A percentile compares a stretch with the other conserved stretches of the same genome.
These are phyloP conservation scores for Microbotryum violaceum DNA, from an alignment of 1,284 basidiomycete species.

Conservation along the genomic window DNA sequence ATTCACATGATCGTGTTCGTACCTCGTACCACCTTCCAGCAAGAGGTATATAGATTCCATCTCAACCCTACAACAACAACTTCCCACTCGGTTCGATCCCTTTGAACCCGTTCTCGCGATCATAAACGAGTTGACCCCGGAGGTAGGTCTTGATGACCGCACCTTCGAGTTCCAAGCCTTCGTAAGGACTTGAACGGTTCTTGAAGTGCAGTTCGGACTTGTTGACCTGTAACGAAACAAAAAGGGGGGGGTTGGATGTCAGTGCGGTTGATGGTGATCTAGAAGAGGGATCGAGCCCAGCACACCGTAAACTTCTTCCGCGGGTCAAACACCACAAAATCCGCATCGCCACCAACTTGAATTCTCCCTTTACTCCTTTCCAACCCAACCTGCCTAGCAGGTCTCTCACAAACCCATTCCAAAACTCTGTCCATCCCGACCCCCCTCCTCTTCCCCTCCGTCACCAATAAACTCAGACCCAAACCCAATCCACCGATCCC, in stretches of 20 bases:
- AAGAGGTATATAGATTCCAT: too few relatives aligned
- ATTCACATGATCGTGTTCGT: not conserved
- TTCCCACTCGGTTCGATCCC: constrained; percentile 8
- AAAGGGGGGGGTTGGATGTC: not conserved
- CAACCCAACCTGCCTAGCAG: constrained; percentile 70
- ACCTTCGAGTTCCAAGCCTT: constrained; percentile 63
- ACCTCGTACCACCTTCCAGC: too few relatives aligned
- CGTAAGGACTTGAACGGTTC: constrained; percentile 84
- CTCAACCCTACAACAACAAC: constrained; percentile 13
- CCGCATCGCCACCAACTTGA: constrained; percentile 65
- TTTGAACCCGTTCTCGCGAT: constrained; percentile 35
- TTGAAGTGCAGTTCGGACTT: constrained; percentile 70
- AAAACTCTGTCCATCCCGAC: constrained; percentile 55
- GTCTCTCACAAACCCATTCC: constrained; percentile 62
- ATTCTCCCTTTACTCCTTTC: constrained; percentile 62
- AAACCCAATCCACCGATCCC: constrained; percentile 82
- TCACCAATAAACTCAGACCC: constrained; percentile 77
- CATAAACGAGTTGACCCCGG: constrained; percentile 62
- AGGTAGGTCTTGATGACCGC: constrained; percentile 66
- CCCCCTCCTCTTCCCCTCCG: constrained; percentile 56
- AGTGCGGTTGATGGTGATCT: too few relatives aligned
- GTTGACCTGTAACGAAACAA: constrained; percentile 51
- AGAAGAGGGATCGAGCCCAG: constrained; percentile 5
- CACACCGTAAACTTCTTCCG: constrained; percentile 53
- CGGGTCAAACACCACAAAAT: constrained; percentile 77